A percentile compares a stretch with the other conserved stretches of the same genome.
Evolutionary conservation across 148 eudicot species (phyloP).

Genomic region (Diospyros lotus): DNA sequence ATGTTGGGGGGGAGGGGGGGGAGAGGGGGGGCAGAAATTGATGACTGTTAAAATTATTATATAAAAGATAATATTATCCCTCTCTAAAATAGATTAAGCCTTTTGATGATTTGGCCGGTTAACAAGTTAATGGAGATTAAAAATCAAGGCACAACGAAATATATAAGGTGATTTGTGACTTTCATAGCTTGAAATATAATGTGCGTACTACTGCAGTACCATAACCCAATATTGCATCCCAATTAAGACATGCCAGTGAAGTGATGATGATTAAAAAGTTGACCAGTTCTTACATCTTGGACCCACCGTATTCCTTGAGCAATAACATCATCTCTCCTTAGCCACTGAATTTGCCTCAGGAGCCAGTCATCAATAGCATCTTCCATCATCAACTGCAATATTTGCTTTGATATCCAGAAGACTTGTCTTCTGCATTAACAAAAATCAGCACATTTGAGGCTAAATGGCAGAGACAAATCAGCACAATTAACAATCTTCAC

Average conservation of each 20-base stretch:
- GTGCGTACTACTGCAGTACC: neutral
- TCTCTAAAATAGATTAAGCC: too few species aligned
- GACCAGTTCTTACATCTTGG: slow-evolving; percentile 64
- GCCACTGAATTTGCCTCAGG: slow-evolving; percentile 80
- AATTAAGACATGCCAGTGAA: neutral
- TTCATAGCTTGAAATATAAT: neutral
- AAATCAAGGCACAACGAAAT: neutral
- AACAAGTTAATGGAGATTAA: neutral
- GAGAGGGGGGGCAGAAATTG: too few species aligned
- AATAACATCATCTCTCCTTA: slow-evolving; percentile 79
- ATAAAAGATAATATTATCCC: too few species aligned
- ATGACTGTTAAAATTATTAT: too few species aligned
- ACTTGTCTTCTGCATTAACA: slow-evolving; percentile 77
- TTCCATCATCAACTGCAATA: slow-evolving; percentile 91
- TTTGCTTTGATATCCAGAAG: slow-evolving; percentile 98
- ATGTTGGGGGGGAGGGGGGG: too few species aligned
- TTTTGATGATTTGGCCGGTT: too few species aligned
- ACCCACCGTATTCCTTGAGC: slow-evolving; percentile 83
- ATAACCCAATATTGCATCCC: neutral
- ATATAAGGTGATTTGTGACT: neutral
- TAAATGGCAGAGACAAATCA: neutral
- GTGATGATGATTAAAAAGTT: slow-evolving; percentile 4
- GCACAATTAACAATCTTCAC: neutral
- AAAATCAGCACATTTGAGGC: slow-evolving; percentile 4
- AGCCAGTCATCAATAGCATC: slow-evolving; percentile 98